Evolutionary conservation across 2,329 filamentous ascomycete genomes (phyloP).

Genomic region (Pseudogymnoascus sp.): DNA sequence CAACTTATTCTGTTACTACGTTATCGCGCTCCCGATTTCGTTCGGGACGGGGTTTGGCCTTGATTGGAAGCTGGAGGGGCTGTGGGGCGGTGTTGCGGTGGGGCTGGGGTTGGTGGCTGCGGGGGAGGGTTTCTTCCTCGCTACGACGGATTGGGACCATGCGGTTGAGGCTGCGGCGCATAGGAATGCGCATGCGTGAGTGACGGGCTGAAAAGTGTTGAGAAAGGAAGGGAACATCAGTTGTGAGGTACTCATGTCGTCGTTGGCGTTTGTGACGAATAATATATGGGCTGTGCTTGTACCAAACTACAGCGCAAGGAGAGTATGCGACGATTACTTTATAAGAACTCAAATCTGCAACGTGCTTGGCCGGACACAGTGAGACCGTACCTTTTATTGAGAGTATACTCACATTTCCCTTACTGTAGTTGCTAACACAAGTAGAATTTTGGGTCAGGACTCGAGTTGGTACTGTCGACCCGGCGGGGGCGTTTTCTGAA

Average conservation of each 20-base stretch:
- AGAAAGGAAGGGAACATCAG: too few species aligned
- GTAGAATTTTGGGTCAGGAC: background rate
- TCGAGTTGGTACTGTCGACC: background rate
- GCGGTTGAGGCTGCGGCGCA: conserved; percentile 56
- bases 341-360: background rate
- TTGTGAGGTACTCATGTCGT: background rate
- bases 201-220: background rate
- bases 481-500: background rate
- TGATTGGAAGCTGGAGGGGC: conserved; percentile 68
- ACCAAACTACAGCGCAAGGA: background rate
- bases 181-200: conserved; percentile 43
- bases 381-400: background rate
- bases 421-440: background rate
- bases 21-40: conserved; percentile 76
- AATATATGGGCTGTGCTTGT: background rate
- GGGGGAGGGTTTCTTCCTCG: conserved; percentile 53
- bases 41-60: conserved; percentile 72
- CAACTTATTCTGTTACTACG: conserved; percentile 81
- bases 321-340: background rate
- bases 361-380: background rate
- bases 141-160: conserved; percentile 48
- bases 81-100: conserved; percentile 75
- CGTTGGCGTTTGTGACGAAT: background rate
- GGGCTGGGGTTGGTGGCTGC: conserved; percentile 46
- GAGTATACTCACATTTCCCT: background rate